Evolutionary conservation across 2,329 filamentous ascomycete genomes (phyloP), one percentile per base, ranked within the genome.

Genomic region (Fusarium sp.): DNA sequence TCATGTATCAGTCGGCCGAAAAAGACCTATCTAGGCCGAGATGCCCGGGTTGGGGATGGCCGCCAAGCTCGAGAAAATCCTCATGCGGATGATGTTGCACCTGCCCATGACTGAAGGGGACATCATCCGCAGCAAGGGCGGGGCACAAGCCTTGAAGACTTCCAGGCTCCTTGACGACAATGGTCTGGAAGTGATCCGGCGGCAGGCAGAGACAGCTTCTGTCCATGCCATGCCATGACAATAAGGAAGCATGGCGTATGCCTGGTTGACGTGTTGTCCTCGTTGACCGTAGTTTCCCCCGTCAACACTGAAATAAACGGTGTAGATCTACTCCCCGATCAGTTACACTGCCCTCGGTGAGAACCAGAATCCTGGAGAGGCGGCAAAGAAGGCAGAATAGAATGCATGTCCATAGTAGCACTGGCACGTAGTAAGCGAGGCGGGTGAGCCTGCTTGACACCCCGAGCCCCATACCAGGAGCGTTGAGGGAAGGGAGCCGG

Each of bases 1-100:
- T 68, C 58, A 63, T 56, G 66, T 45, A 50, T 68, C 66, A 63
- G 68, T 77, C 76, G 74, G 76, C 76, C 76, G 76, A 78, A 70
- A 77, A 69, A 17, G 27, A 59, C 47, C 37, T 66, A 65, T 72
- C 67, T 78, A 59, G 62, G 66, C 76, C 75, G 76, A 76, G 62
- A 72, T 58, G 56, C 64, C 58, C 47, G 60, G 63, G 52, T 58
- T 62, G 58, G 54, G 70, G 63, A 67, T 74, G 72, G 63, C 59
- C 65, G 69, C 69, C 76, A 78, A 75, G 73, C 54, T 57, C 52
- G 32, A 59, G 61, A 63, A 57, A 68, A 70, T 63, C 68, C 68
- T 58, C 65, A 68, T 66, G 71, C 43, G 56, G 40, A 68, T 57
- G 61, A 57, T 66, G 47, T 69, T 60, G 50, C 68, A 52, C 60